Evolutionary conservation across 2,329 filamentous ascomycete species (phyloP), one percentile per base, ranked within the genome.

Genomic region (Ciborinia camelliae): DNA sequence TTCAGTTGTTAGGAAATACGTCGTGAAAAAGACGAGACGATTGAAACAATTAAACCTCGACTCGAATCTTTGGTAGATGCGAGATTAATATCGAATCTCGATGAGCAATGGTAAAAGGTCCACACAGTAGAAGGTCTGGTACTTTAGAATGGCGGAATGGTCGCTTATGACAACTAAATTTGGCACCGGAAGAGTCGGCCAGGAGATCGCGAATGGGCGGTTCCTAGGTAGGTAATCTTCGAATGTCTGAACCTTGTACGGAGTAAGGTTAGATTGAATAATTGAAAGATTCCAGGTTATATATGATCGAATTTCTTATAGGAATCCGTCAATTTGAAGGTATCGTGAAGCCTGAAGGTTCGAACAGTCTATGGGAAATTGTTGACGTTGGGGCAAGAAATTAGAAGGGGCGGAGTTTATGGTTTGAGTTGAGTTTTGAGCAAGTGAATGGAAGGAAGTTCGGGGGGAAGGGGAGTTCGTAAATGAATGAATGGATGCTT

Each of bases 141-240:
- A 64, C 55, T 45, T 63, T 48, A 47, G n/a, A 45, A n/a, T n/a
- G n/a, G n/a, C 48, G 51, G 53, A 63, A 59, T 20, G 53, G 45
- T 64, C 62, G 62, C 62, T 64, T 64, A 64, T 64, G 53, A 59
- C 62, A 51, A 51, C 35, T 64, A 50, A 50, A 64, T 59, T 47
- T 59, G 62, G 62, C 35, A 50, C 62, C 62, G 62, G 62, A 64
- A 64, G 30, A 64, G 62, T 59, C 62, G 62, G 62, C 55, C 43
- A 64, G 62, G 45, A 64, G 45, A 59, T 64, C 23, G 62, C 52
- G 51, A 43, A 58, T 57, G 28, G 52, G 62, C 52, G 41, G 39
- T n/a, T n/a, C n/a, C n/a, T n/a, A n/a, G n/a, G n/a, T n/a, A n/a
- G n/a, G n/a, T 48, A 55, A 12, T 15, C 48, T 26, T 14, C 26